A percentile compares a stretch with the other conserved stretches of the same genome.
Conservation (phyloP, 2,329 filamentous ascomycete species). For the Penicillium oxalicum region DNA sequence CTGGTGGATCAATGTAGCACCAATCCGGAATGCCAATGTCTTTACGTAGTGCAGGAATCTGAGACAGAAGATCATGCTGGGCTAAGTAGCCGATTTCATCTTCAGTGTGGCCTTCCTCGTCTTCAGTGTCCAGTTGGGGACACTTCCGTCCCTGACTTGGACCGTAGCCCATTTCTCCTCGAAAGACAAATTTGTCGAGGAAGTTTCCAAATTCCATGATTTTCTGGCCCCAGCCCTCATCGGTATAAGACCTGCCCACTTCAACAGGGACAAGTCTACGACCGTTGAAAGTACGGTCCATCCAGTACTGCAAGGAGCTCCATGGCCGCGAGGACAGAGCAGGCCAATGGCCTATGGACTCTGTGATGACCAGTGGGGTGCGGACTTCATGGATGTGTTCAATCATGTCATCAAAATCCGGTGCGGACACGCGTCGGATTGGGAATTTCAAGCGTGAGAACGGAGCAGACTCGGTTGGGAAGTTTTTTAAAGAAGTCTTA, state of each 20-base stretch:
- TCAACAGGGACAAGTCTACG: constrained; percentile 79
- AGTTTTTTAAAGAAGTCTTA: constrained; percentile 28
- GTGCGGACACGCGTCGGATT: constrained; percentile 38
- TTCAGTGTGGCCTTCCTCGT: no score
- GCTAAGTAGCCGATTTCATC: constrained; percentile 69
- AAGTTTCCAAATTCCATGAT: constrained; percentile 72
- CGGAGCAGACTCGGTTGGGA: constrained; percentile 29
- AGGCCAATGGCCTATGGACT: constrained; percentile 66
- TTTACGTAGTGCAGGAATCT: constrained; percentile 67
- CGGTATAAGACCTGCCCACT: constrained; percentile 79
- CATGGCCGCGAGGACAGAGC: constrained; percentile 64
- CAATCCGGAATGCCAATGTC: constrained; percentile 81
- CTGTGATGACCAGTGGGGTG: constrained; percentile 64
- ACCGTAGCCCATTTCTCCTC: constrained; percentile 7
- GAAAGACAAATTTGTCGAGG: constrained; percentile 54
- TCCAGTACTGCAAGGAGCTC: constrained; percentile 67
- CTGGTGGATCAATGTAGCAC: constrained; percentile 67
- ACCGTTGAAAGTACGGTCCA: constrained; percentile 67
- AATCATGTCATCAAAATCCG: constrained; percentile 57
- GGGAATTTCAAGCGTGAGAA: constrained; percentile 31
- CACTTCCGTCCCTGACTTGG: constrained; percentile 2
- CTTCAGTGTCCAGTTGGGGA: constrained; percentile 7
- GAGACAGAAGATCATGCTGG: constrained; percentile 79
- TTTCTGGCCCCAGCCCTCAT: constrained; percentile 75
- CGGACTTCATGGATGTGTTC: constrained; percentile 48